phyloP scores from a whole-genome alignment of 1,284 basidiomycete species.

The Fomitopsis pinicola region DNA sequence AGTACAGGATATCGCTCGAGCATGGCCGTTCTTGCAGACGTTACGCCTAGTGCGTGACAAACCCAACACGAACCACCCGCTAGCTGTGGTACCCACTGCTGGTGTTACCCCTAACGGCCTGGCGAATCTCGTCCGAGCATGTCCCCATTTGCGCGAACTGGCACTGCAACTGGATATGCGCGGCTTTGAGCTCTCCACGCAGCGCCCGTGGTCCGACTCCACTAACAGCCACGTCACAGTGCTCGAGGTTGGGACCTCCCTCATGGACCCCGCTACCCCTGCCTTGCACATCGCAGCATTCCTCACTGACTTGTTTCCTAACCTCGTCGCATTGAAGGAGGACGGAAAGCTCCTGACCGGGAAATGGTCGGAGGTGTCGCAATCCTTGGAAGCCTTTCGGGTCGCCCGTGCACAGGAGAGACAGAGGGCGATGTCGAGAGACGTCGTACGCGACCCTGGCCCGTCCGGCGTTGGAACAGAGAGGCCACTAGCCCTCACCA shows the following conservation, averaged over 20 bases:
- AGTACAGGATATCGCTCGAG: neutral
- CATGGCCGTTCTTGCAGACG: neutral
- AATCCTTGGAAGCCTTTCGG: neutral
- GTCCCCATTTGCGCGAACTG: neutral
- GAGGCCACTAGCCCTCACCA: too few species aligned
- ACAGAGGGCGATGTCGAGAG: neutral
- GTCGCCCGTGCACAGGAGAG: neutral
- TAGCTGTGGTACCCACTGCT: neutral
- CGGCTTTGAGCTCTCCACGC: neutral
- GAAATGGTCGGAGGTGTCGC: neutral
- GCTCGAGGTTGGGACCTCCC: neutral
- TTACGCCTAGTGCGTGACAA: neutral
- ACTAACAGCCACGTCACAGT: neutral
- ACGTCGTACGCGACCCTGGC: too few species aligned
- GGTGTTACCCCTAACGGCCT: neutral
- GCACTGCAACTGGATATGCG: neutral
- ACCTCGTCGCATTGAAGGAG: neutral
- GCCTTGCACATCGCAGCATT: neutral
- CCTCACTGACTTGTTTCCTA: neutral
- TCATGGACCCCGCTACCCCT: neutral
- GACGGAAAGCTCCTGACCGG: neutral
- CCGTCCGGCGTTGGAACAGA: too few species aligned
- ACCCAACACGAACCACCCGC: neutral
- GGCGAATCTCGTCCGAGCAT: neutral
- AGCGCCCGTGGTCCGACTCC: neutral